Conservation (phyloP, 495 filamentous ascomycete species). For the Chaetomium tenue region DNA sequence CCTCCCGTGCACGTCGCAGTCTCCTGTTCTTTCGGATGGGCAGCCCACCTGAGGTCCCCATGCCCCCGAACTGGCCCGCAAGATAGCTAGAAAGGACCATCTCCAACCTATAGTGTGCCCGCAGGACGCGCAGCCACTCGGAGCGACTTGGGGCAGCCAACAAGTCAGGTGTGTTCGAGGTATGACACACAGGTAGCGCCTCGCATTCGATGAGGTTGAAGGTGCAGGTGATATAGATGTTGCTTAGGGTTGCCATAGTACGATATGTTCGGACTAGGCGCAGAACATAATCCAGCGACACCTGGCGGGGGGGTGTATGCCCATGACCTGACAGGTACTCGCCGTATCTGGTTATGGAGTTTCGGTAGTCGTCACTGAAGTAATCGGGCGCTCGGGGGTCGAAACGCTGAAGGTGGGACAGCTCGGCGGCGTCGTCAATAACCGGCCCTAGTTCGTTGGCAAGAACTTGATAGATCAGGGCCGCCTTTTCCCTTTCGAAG, state of each 20-base stretch:
- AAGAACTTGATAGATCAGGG: neutral
- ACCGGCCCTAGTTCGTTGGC: slow-evolving; percentile 5
- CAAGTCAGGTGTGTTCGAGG: neutral
- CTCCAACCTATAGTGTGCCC: slow-evolving; percentile 4
- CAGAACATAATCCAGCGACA: neutral
- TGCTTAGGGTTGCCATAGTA: neutral
- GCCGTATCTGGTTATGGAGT: neutral
- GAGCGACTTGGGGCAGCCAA: neutral
- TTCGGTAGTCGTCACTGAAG: neutral
- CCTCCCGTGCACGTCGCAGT: neutral
- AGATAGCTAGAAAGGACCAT: neutral
- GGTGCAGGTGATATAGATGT: neutral
- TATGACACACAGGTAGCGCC: neutral
- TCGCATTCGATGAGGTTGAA: neutral
- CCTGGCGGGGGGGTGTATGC: neutral
- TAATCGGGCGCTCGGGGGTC: neutral
- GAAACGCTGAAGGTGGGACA: neutral
- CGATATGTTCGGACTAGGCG: neutral
- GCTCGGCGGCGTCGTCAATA: neutral
- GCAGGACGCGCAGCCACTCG: neutral
- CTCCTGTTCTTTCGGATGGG: too few species aligned
- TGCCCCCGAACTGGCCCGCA: too few species aligned
- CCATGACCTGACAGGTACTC: neutral
- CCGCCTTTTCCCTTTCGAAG: neutral
- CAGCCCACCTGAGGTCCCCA: too few species aligned